A percentile compares a stretch with the other conserved stretches of the same genome.
These are phyloP conservation scores for Parafenestella ontariensis DNA, from an alignment of 2,329 filamentous ascomycete species.

Conservation along the genomic window DNA sequence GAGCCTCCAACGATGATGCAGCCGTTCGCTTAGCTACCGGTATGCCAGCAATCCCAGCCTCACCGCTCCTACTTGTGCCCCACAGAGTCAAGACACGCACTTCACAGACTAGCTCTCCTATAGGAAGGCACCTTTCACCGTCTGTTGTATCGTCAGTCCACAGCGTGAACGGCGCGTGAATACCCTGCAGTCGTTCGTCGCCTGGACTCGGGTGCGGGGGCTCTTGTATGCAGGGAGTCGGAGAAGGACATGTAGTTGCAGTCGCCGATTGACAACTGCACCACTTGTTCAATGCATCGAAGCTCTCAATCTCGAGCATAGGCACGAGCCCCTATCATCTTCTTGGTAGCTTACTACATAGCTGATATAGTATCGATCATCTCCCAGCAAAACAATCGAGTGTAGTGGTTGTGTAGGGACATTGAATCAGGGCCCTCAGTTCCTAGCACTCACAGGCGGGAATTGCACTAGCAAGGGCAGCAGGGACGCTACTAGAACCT, in stretches of 20 bases:
- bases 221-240: neutral
- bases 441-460: too few species aligned
- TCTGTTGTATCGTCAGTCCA: neutral
- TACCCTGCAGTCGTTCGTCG: conserved; percentile 1
- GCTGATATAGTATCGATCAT: too few species aligned
- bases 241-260: too few species aligned
- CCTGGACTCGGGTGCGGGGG: neutral
- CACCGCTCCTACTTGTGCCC: neutral
- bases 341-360: too few species aligned
- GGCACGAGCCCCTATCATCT: too few species aligned
- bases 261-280: too few species aligned
- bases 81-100: neutral
- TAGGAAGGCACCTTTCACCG: neutral
- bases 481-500: neutral
- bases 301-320: too few species aligned
- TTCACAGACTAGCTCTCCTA: neutral
- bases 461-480: neutral
- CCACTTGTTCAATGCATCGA: too few species aligned
- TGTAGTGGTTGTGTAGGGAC: too few species aligned
- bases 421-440: too few species aligned
- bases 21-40: conserved; percentile 3
- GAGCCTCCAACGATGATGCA: neutral
- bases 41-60: neutral
- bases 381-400: too few species aligned
- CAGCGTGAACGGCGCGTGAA: neutral